These are phyloP conservation scores for Arabidopsis thaliana DNA, from an alignment of 345 rosid genomes.

Conservation along the genomic window DNA sequence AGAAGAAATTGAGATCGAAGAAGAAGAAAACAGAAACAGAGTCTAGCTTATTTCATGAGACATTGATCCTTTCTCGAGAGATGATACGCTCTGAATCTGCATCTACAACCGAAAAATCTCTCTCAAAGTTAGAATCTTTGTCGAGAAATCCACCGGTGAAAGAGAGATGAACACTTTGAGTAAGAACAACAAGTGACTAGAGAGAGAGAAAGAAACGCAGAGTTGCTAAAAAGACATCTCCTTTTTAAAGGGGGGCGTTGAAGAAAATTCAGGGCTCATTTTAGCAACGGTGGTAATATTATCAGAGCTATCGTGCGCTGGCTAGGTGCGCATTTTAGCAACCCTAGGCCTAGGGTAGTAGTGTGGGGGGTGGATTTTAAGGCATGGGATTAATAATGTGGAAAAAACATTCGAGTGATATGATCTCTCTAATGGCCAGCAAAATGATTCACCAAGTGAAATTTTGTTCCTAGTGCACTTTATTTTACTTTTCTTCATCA, in stretches of 20 bases:
- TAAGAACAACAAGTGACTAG: background rate
- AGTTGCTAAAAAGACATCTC: conserved; percentile 32
- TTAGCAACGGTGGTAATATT: background rate
- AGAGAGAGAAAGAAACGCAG: background rate
- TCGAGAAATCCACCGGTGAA: conserved; percentile 30
- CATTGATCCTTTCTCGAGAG: conserved; percentile 55
- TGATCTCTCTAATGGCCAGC: conserved; percentile 69
- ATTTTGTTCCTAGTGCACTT: conserved; percentile 52
- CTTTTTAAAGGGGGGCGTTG: conserved; percentile 27
- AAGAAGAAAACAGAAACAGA: conserved; percentile 16
- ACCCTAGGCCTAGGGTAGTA: background rate
- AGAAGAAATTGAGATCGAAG: background rate
- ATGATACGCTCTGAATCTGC: conserved; percentile 16
- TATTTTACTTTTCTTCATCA: conserved; percentile 1
- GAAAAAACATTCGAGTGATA: conserved; percentile 25
- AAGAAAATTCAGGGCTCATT: background rate
- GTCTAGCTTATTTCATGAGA: conserved; percentile 87
- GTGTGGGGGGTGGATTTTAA: conserved; percentile 10
- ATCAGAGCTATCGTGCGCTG: background rate
- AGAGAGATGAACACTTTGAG: conserved; percentile 5
- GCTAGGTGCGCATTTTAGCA: conserved; percentile 38
- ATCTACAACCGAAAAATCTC: background rate
- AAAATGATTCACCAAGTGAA: conserved; percentile 65
- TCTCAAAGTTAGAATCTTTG: conserved; percentile 28
- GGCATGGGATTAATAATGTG: conserved; percentile 3